A percentile compares a stretch with the other conserved stretches of the same genome.
Evolutionary conservation across 202 grass and related monocot genomes (phyloP).

Genomic region (Zoysia matrella): DNA sequence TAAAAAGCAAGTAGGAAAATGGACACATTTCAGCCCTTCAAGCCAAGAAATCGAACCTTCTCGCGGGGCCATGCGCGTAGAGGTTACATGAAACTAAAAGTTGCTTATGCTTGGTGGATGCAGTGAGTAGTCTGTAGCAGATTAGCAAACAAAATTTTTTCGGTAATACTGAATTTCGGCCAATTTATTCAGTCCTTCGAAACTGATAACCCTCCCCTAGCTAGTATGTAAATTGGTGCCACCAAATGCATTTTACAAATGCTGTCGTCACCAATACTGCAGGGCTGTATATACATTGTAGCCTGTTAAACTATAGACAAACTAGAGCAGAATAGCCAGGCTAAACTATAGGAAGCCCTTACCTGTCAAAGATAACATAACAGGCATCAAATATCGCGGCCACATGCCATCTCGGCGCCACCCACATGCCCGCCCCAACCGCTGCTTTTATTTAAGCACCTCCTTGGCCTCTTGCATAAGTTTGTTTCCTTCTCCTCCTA

Average conservation of each 20-base stretch:
- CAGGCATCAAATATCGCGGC: conserved; percentile 42
- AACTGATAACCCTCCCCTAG: not conserved
- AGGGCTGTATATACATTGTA: not conserved
- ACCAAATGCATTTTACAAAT: not conserved
- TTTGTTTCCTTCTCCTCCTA: conserved; percentile 34
- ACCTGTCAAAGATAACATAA: conserved; percentile 35
- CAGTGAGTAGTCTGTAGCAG: not conserved
- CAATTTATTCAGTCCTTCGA: not conserved
- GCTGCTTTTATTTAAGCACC: conserved; percentile 50
- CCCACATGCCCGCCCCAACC: conserved; percentile 50
- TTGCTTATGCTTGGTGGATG: not conserved
- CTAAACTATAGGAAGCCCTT: not conserved
- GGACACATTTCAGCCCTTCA: not conserved
- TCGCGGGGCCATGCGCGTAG: not conserved
- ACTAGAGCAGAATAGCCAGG: not conserved
- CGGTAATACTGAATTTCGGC: not conserved
- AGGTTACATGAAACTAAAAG: not conserved
- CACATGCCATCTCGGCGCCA: conserved; percentile 49
- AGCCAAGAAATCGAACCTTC: not conserved
- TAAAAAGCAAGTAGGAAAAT: not conserved
- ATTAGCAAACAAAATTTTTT: not conserved
- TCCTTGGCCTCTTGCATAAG: conserved; percentile 54
- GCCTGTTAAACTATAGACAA: not conserved
- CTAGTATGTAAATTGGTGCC: not conserved
- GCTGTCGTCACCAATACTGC: not conserved